phyloP scores from a whole-genome alignment of 2,329 filamentous ascomycete species.

The Colletotrichum kahawae region DNA sequence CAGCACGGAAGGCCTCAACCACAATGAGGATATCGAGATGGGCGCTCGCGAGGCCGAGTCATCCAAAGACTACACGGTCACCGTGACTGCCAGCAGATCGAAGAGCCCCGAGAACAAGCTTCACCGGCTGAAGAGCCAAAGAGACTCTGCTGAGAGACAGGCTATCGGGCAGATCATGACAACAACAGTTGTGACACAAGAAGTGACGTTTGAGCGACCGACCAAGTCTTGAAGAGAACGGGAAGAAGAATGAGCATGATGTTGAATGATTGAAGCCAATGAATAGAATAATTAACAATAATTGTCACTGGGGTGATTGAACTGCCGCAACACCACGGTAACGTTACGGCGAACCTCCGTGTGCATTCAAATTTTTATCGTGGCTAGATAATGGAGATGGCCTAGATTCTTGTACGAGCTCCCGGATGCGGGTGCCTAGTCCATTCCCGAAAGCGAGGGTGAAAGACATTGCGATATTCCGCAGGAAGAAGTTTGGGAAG shows the following conservation, averaged over 20 bases:
- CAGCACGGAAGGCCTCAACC: background rate
- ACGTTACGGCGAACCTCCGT: background rate
- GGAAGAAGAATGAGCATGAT: background rate
- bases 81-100: background rate
- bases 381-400: background rate
- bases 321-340: background rate
- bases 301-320: background rate
- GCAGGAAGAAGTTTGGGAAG: background rate
- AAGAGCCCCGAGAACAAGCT: background rate
- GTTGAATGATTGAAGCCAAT: background rate
- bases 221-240: background rate
- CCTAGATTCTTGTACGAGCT: background rate
- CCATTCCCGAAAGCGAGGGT: background rate
- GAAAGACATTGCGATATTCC: background rate
- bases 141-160: background rate
- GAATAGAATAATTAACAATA: background rate
- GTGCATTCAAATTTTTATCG: background rate
- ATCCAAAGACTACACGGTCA: background rate
- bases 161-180: constrained; percentile 21
- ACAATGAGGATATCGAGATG: constrained; percentile 2
- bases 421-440: background rate
- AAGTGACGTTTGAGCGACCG: background rate
- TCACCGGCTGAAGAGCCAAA: background rate
- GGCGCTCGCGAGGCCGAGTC: background rate
- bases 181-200: constrained; percentile 28